Evolutionary conservation across 2,329 filamentous ascomycete species (phyloP).

Genomic region (Pseudopithomyces chartarum): DNA sequence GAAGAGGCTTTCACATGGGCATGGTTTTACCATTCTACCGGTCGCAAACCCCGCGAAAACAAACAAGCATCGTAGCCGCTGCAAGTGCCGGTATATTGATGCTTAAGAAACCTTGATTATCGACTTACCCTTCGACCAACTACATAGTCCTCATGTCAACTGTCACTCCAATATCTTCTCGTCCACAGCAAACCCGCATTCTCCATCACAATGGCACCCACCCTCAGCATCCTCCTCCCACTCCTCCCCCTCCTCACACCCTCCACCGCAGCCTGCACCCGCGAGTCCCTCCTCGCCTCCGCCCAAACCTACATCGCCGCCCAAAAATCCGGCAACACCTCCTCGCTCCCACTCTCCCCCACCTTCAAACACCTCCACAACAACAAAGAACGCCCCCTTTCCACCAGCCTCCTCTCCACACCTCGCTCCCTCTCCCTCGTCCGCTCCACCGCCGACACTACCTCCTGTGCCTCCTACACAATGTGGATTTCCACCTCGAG

Average conservation of each 20-base stretch:
- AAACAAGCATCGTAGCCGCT: neutral
- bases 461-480: conserved; percentile 35
- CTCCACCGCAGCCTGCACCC: conserved; percentile 27
- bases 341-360: conserved; percentile 22
- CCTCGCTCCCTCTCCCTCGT: conserved; percentile 29
- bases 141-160: too few relatives aligned
- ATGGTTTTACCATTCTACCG: neutral
- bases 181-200: neutral
- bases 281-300: conserved; percentile 29
- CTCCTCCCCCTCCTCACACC: neutral
- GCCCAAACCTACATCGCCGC: conserved; percentile 32
- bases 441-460: conserved; percentile 30
- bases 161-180: too few relatives aligned
- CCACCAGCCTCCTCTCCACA: conserved; percentile 23
- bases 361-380: conserved; percentile 38
- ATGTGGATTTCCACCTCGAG: conserved; percentile 31
- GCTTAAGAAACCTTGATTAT: neutral
- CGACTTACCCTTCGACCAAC: too few relatives aligned
- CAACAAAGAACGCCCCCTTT: conserved; percentile 32
- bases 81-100: neutral
- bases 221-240: neutral
- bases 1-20: too few relatives aligned
- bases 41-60: neutral
- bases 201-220: neutral
- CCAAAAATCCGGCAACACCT: conserved; percentile 24